These are phyloP conservation scores for Coccomyxa subellipsoidea DNA, from an alignment of 163 green algal species.

Conservation along the genomic window DNA sequence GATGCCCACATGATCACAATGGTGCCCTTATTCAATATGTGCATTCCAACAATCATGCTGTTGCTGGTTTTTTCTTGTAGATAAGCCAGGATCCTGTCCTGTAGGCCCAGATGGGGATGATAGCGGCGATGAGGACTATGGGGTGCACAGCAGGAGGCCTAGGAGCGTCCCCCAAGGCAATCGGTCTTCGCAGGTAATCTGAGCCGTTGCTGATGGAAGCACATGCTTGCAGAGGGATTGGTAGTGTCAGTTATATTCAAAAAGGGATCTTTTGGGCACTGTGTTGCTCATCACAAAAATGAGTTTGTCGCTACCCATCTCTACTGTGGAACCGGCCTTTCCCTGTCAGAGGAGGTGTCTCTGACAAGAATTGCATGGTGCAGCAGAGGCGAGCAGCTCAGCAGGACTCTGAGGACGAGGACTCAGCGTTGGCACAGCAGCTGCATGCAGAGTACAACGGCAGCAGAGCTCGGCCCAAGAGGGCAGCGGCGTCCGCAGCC, in stretches of 20 bases:
- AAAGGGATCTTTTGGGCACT: no score
- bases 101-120: neutral
- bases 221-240: no score
- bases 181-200: neutral
- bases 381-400: neutral
- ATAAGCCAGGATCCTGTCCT: neutral
- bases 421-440: neutral
- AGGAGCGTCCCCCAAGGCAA: neutral
- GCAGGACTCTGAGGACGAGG: slow-evolving; percentile 4
- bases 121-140: neutral
- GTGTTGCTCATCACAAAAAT: no score
- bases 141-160: neutral
- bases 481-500: neutral
- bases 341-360: neutral
- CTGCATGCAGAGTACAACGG: slow-evolving; percentile 2
- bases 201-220: no score
- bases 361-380: neutral
- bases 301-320: no score
- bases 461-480: neutral
- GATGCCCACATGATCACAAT: no score
- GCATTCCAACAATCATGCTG: no score
- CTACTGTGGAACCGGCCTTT: no score
- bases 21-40: no score
- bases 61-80: no score
- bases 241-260: no score